Evolutionary conservation across 352 stramenopile species (phyloP), one percentile per base, ranked within the genome.

Genomic region (Pythium pyrilobum): DNA sequence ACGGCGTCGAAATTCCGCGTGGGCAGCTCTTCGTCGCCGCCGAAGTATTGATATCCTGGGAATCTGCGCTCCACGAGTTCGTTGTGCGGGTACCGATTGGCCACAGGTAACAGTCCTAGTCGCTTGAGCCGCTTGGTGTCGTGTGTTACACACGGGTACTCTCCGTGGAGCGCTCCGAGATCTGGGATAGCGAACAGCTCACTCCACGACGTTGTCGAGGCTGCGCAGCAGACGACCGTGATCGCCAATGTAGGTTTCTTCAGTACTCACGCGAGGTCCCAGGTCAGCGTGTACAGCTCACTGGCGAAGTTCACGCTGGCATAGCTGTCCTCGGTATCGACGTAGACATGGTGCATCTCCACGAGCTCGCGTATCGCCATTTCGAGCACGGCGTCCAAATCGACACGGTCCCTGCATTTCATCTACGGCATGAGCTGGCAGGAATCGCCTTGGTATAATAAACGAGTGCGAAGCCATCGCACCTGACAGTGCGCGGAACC

Each of bases 231-330:
- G 2, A 52, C 21, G 23, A 52, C 25, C 31, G 12, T 52, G 20
- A 87, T 82, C 47, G 87, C 77, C 24, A 91, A 61, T 31, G 74
- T 52, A 9, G 67, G 64, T 37, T 89, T 88, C 46, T 56, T 57
- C 34, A 68, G 36, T 16, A 70, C 51, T 39, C 74, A 82, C 13
- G 68, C 74, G 20, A 85, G 53, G 45, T 91, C 78, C 81, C 81
- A 91, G 10, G 71, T 59, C 44, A 85, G 53, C 16, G 59, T 68
- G 62, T 87, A 89, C 25, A 91, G 63, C 49, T 91, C 77, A 58
- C 56, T 83, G 74, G 53, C 80, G 72, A 43, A 43, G 4, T 11
- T 24, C 12, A 34, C 33, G 45, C 16, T 23, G 5, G 23, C n/a
- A 15, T 52, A 18, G 0, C 71, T 69, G 51, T 83, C 58, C 16